These are phyloP conservation scores for Claviceps quebecensis DNA, from an alignment of 2,329 filamentous ascomycete genomes.

Conservation along the genomic window DNA sequence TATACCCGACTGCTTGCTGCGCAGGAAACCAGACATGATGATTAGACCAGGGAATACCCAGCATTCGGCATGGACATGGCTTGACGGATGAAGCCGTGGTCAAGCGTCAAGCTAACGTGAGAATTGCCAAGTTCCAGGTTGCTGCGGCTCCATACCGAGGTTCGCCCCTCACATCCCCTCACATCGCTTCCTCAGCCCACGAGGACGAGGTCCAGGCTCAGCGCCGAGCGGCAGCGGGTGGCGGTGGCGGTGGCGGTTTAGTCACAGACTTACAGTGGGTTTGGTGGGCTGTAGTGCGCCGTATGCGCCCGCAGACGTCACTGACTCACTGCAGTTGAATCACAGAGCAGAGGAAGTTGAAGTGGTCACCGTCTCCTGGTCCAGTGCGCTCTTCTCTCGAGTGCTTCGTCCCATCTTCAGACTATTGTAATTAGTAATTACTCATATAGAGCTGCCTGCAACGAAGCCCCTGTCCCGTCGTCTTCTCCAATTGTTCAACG, in stretches of 20 bases:
- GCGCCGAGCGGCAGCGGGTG: background rate
- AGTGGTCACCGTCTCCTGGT: background rate
- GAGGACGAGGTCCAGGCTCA: too few species aligned
- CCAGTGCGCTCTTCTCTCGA: too few species aligned
- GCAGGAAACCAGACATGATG: constrained; percentile 71
- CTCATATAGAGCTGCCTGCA: background rate
- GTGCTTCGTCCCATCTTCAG: too few species aligned
- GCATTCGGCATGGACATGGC: background rate
- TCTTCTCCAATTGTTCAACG: background rate
- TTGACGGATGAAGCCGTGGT: background rate
- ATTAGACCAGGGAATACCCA: background rate
- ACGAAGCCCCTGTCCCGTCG: background rate
- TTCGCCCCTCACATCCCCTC: background rate
- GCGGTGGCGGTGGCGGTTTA: background rate
- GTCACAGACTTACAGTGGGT: background rate
- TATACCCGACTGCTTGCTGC: constrained; percentile 87
- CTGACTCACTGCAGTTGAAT: background rate
- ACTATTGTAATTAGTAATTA: too few species aligned
- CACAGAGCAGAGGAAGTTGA: background rate
- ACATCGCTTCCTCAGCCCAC: background rate
- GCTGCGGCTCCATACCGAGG: background rate
- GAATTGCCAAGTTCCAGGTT: too few species aligned
- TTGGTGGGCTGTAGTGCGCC: background rate
- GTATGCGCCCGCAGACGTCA: background rate
- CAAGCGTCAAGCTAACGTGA: too few species aligned